Conservation (phyloP, 1,284 basidiomycete genomes). For the Leccinum solheimii region DNA sequence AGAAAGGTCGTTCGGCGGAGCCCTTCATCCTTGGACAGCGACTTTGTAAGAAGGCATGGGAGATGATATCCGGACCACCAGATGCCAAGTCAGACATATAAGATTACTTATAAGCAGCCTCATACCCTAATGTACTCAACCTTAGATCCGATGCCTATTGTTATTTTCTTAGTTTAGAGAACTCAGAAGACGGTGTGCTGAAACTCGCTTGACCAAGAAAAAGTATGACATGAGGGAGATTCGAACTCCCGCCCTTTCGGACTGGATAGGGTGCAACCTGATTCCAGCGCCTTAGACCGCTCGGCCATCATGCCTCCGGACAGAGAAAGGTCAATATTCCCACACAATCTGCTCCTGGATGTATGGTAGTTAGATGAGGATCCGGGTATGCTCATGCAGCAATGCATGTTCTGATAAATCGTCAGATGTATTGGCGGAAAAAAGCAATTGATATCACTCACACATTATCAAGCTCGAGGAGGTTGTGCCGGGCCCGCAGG, state of each 20-base stretch:
- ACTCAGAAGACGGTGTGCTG: not conserved
- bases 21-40: constrained; percentile 53
- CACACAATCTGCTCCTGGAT: not conserved
- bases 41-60: constrained; percentile 45
- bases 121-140: constrained; percentile 26
- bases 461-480: not conserved
- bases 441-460: not conserved
- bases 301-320: constrained; percentile 47
- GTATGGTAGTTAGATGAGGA: too few relatives aligned
- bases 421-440: not conserved
- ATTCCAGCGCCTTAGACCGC: constrained; percentile 61
- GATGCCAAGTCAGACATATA: constrained; percentile 29
- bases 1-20: constrained; percentile 54
- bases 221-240: constrained; percentile 33
- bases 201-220: not conserved
- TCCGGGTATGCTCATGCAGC: too few relatives aligned
- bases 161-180: not conserved
- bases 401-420: too few relatives aligned
- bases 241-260: constrained; percentile 42
- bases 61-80: constrained; percentile 44
- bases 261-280: constrained; percentile 33
- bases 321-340: not conserved
- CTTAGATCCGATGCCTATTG: constrained; percentile 9
- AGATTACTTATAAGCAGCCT: not conserved
- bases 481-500: not conserved